Base-by-base conservation (phyloP, 805 yeast genomes). In the Cyberlindnera saturnus region DNA sequence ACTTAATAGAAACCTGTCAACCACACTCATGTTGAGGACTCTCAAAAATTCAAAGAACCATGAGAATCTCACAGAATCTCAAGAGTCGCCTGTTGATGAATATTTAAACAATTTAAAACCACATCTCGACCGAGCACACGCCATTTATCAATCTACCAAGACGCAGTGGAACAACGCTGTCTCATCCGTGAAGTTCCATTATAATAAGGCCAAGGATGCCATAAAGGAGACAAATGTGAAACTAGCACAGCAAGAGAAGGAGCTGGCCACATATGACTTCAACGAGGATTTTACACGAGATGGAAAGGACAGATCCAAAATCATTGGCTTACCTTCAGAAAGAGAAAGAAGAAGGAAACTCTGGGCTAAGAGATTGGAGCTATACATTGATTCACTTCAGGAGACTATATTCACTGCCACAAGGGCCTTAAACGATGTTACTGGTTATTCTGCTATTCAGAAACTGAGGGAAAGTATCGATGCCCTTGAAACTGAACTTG, bases 361-460 rank as follows among this genome's bases (percentile, higher is more conserved):
- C 45, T 68, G 71, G 71, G 60, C 71, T 34, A 69, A 74, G 43
- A 68, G 65, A 47, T 51, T 80, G 18, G 76, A 67, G 34, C 50
- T 63, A n/a, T 75, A 74, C 53, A 65, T 80, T 18, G 77, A 72
- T 45, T 76, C 81, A 3, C 56, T 81, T 35, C 82, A 74, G 46
- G 78, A 71, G 15, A 73, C 85, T 1, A 67, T 80, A 6, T 69
- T 75, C 41, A 72, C 79, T 0, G 82, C 86, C 0, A 74, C 86
- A 0, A 71, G 77, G 46, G 76, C 90, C 2, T 70, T 91, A 30
- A 93, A 93, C 56, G 96, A 89, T 53, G 81, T 89, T 10, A 91
- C 99, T 0, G 99, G 99, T 0, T 93, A 93, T 61, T 74, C 88
- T 0, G 71, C 81, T 16, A 86, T 93, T 44, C 95, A 86, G 56